Evolutionary conservation across 176 grass and related monocot genomes (phyloP).

Genomic region (Oryza nivara): DNA sequence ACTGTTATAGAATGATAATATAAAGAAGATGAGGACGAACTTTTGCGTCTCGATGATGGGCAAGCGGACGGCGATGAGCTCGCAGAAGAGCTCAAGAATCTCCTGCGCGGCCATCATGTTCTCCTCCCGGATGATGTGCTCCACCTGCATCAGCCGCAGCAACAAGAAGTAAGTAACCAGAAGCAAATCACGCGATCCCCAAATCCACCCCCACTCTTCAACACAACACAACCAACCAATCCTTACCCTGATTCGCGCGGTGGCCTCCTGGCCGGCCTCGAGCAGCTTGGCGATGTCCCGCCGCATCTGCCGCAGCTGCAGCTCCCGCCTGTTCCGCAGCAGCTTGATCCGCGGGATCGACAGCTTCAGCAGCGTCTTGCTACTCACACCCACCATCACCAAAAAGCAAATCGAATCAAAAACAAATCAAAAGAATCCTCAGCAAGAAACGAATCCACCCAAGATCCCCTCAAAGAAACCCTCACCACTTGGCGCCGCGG

Average conservation of each 20-base stretch:
- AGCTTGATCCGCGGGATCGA: constrained; percentile 95
- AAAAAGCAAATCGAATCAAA: neutral
- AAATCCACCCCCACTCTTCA: too few species aligned
- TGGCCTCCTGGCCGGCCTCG: constrained; percentile 93
- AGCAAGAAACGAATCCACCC: neutral
- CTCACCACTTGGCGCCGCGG: constrained; percentile 79
- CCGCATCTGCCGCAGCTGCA: constrained; percentile 98
- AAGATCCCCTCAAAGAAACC: too few species aligned
- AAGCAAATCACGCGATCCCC: neutral
- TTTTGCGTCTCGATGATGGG: constrained; percentile 92
- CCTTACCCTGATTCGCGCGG: constrained; percentile 92
- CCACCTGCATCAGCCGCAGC: constrained; percentile 84
- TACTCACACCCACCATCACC: constrained; percentile 9
- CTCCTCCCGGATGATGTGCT: constrained; percentile 97
- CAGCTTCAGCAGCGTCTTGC: constrained; percentile 98
- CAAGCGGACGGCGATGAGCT: constrained; percentile 79
- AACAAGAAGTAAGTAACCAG: neutral
- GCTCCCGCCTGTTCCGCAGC: constrained; percentile 88
- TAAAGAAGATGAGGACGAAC: constrained; percentile 25
- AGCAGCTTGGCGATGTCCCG: constrained; percentile 96
- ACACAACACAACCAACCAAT: too few species aligned
- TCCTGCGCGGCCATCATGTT: constrained; percentile 99
- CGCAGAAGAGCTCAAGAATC: constrained; percentile 96
- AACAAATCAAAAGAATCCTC: neutral
- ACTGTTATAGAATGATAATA: neutral